Conservation (phyloP, 2,329 filamentous ascomycete species). For the Verticillium isaacii region DNA sequence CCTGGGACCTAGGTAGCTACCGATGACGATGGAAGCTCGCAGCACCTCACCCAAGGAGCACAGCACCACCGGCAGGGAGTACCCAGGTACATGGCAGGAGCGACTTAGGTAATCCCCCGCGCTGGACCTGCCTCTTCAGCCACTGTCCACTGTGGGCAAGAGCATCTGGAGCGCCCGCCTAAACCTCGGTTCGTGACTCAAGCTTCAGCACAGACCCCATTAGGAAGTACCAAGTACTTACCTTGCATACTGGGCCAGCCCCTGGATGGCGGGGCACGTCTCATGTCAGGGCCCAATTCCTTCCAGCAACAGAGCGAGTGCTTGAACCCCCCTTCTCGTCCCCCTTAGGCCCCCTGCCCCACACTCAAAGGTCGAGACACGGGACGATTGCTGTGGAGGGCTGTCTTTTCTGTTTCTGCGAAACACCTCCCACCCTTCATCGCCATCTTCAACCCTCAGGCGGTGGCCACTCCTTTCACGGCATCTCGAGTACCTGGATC, state of each 20-base stretch:
- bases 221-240: no score
- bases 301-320: background rate
- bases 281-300: background rate
- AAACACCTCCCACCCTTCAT: background rate
- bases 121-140: background rate
- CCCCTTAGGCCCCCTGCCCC: background rate
- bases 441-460: background rate
- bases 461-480: background rate
- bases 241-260: background rate
- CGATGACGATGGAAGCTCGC: slow-evolving; percentile 24
- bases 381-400: background rate
- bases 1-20: slow-evolving; percentile 3
- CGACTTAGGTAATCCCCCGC: background rate
- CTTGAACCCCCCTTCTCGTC: background rate
- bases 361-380: background rate
- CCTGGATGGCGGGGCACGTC: background rate
- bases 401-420: background rate
- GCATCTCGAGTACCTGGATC: background rate
- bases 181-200: background rate
- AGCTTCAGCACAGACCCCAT: background rate
- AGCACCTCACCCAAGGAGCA: slow-evolving; percentile 10
- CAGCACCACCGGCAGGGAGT: background rate
- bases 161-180: background rate
- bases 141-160: background rate
- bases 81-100: background rate